Percentiles rank a stretch among this genome's conserved stretches.
phyloP scores from a whole-genome alignment of 768 basidiomycete species.

The Tricholoma bakamatsutake region DNA sequence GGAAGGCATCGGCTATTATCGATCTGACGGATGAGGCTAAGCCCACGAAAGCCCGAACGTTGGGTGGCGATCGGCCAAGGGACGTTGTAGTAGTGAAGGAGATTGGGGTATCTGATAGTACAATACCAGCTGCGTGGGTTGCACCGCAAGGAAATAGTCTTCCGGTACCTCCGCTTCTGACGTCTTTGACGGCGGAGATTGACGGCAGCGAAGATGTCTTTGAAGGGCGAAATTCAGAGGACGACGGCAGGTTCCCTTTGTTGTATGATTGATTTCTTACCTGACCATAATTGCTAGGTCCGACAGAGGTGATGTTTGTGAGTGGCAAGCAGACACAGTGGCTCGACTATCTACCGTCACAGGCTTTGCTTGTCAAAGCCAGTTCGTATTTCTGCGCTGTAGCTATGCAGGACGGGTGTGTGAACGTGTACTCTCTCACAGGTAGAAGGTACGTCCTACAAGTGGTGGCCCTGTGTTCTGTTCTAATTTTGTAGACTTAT shows the following conservation, averaged over 20 bases:
- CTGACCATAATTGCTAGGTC: slow-evolving; percentile 30
- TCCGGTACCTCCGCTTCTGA: slow-evolving; percentile 55
- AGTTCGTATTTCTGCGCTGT: slow-evolving; percentile 68
- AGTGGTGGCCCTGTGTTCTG: neutral
- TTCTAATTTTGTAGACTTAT: slow-evolving; percentile 49
- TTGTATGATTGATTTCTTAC: neutral
- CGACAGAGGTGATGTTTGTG: slow-evolving; percentile 61
- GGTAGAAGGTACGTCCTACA: slow-evolving; percentile 66
- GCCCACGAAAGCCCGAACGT: slow-evolving; percentile 40
- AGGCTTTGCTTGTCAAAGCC: slow-evolving; percentile 61
- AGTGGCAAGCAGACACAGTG: slow-evolving; percentile 72
- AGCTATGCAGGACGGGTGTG: slow-evolving; percentile 68
- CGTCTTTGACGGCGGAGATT: slow-evolving; percentile 50
- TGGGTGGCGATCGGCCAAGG: slow-evolving; percentile 62
- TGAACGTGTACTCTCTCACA: slow-evolving; percentile 80
- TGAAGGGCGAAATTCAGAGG: slow-evolving; percentile 75
- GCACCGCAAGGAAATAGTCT: slow-evolving; percentile 30
- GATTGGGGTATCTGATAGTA: slow-evolving; percentile 27
- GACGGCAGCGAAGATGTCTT: slow-evolving; percentile 64
- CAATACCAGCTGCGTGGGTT: slow-evolving; percentile 12
- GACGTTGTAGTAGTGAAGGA: slow-evolving; percentile 49
- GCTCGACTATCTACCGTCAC: slow-evolving; percentile 82
- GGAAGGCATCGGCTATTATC: slow-evolving; percentile 36
- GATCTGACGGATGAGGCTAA: slow-evolving; percentile 36
- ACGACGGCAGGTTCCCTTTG: slow-evolving; percentile 38